Base-by-base conservation (phyloP, 2,329 filamentous ascomycete species). In the Phialophora macrospora region DNA sequence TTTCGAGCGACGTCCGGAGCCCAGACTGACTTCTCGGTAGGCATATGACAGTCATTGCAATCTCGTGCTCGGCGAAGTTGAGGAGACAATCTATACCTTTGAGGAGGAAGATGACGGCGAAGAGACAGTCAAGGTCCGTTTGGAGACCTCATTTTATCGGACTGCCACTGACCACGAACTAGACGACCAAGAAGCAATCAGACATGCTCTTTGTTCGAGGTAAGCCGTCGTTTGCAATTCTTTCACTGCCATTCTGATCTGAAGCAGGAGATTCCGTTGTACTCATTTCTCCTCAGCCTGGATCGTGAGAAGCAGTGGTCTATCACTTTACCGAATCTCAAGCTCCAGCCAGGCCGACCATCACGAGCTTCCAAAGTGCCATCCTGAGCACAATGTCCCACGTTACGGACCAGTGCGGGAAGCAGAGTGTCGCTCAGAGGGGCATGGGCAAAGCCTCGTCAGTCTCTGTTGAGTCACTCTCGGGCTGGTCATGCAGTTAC, bases 1-100 rank as follows among this genome's bases (percentile, higher is more conserved):
- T 24, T 22, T 41, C 17, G 44, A 26, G 14, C 24, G 38, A 44
- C 17, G 38, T 20, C 6, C 38, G n/a, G 38, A 59, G 20, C 14
- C 17, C 61, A 63, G 60, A 70, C 69, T 73, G 67, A 76, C 59
- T 22, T 6, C 51, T 11, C 32, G 38, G 58, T 30, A 99, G 95
- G 95, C 95, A 63, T 99, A 99, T 77, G 95, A 99, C 77, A 97
- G 92, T 75, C 95, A 99, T 79, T 99, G 96, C 85, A 99, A 99
- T 76, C 81, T 99, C 52, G 92, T 99, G 5, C 85, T 99, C 5
- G 94, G 95, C 62, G 95, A 99, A 71, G 95, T 98, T 4, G 93
- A 97, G 76, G 95, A 99, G 83, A 98, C 94, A 6, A 93, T 99
- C 72, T 99, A 97, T 77, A 84, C 94, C 38, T 89, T 96, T 4